A percentile compares a stretch with the other conserved stretches of the same genome.
These are phyloP conservation scores for Pyrenula massariospora DNA, from an alignment of 495 filamentous ascomycete genomes.

Conservation along the genomic window DNA sequence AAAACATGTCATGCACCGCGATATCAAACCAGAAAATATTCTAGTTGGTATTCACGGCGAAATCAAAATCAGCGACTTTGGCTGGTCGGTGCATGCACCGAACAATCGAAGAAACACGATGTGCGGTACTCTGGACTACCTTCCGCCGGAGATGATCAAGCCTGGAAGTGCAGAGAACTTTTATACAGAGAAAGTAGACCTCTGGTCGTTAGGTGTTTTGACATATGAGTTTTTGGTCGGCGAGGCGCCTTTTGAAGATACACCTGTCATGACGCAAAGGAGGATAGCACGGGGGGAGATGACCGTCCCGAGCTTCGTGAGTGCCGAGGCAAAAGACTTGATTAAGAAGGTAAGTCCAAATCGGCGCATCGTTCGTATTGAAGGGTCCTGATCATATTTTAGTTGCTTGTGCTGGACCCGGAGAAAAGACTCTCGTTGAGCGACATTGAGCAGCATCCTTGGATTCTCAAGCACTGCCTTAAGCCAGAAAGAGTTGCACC, in stretches of 20 bases:
- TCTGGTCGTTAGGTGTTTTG: constrained; percentile 91
- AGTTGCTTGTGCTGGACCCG: constrained; percentile 89
- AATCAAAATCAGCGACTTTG: constrained; percentile 97
- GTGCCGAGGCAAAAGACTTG: constrained; percentile 79
- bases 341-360: constrained; percentile 65
- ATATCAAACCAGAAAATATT: constrained; percentile 99
- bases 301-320: constrained; percentile 82
- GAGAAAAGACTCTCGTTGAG: constrained; percentile 86
- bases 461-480: constrained; percentile 93
- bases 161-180: constrained; percentile 66
- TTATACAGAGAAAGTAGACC: constrained; percentile 89
- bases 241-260: constrained; percentile 94
- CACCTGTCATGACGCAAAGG: constrained; percentile 85
- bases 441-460: constrained; percentile 82
- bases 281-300: constrained; percentile 85
- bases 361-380: not conserved
- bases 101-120: constrained; percentile 90
- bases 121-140: constrained; percentile 94
- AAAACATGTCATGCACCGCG: constrained; percentile 97
- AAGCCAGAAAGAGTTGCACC: constrained; percentile 58
- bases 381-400: constrained; percentile 2
- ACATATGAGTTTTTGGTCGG: constrained; percentile 95
- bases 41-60: constrained; percentile 94
- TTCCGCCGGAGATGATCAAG: constrained; percentile 95
- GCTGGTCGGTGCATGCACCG: constrained; percentile 96